Percentiles rank a stretch among this genome's conserved stretches.
Conservation (phyloP, 2,329 filamentous ascomycete species). For the Bipolaris sorokiniana region DNA sequence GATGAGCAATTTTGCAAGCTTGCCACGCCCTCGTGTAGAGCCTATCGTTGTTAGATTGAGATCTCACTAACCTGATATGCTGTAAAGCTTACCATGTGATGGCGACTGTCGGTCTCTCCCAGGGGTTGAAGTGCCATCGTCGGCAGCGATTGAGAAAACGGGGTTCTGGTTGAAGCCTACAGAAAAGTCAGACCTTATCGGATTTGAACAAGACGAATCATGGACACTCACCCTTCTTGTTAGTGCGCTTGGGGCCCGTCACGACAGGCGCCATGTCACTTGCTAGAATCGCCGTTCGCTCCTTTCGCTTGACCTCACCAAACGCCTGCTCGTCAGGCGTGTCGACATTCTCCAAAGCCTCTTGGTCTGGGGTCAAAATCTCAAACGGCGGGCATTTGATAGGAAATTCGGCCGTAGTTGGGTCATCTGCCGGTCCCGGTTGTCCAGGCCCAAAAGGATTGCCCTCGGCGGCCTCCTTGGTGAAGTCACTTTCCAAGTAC, state of each 20-base stretch:
- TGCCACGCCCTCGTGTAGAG: slow-evolving; percentile 45
- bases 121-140: slow-evolving; percentile 50
- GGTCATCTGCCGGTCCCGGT: slow-evolving; percentile 42
- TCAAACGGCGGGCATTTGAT: slow-evolving; percentile 69
- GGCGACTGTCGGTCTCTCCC: slow-evolving; percentile 50
- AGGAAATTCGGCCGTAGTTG: slow-evolving; percentile 54
- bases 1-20: slow-evolving; percentile 43
- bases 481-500: slow-evolving; percentile 95
- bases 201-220: background rate
- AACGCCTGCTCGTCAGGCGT: slow-evolving; percentile 72
- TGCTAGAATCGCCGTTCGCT: slow-evolving; percentile 73
- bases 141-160: slow-evolving; percentile 50
- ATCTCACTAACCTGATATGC: background rate
- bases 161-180: slow-evolving; percentile 50
- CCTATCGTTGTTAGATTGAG: slow-evolving; percentile 26
- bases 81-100: slow-evolving; percentile 40
- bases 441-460: slow-evolving; percentile 83
- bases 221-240: slow-evolving; percentile 53
- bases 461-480: slow-evolving; percentile 80
- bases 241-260: slow-evolving; percentile 57
- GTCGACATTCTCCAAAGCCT: slow-evolving; percentile 75
- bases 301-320: slow-evolving; percentile 74
- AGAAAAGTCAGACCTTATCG: slow-evolving; percentile 15
- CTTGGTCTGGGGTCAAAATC: slow-evolving; percentile 69
- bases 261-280: slow-evolving; percentile 74